Conservation (phyloP, 345 rosid genomes). For the Arabis hirsuta region DNA sequence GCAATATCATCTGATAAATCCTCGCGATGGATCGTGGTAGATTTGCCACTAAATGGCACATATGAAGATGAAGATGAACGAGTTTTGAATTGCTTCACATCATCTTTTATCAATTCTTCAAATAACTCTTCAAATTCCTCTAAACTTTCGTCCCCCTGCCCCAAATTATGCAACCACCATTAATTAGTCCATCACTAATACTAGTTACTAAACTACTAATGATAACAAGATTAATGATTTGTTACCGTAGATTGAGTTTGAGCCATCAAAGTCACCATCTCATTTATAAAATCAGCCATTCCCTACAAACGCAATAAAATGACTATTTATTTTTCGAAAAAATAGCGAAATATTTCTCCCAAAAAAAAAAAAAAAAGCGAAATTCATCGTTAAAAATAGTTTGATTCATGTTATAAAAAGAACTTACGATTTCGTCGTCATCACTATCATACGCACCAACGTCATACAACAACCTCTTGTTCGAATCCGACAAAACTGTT, state of each 20-base stretch:
- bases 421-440: constrained; percentile 58
- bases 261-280: constrained; percentile 46
- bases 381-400: background rate
- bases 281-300: constrained; percentile 45
- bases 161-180: constrained; percentile 2
- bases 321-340: background rate
- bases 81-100: constrained; percentile 31
- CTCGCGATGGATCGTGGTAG: background rate
- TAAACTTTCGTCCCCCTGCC: constrained; percentile 39
- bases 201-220: too few relatives aligned
- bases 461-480: constrained; percentile 87
- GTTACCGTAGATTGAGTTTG: constrained; percentile 45
- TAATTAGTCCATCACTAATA: background rate
- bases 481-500: constrained; percentile 83
- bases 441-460: constrained; percentile 83
- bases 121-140: constrained; percentile 41
- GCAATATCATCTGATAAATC: background rate
- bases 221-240: background rate
- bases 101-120: constrained; percentile 38
- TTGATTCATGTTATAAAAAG: too few relatives aligned
- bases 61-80: constrained; percentile 10
- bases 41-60: background rate
- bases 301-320: constrained; percentile 34
- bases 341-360: background rate
- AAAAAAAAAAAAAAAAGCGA: background rate